These are phyloP conservation scores for Termitomyces sp. DNA, from an alignment of 768 basidiomycete genomes.

Conservation along the genomic window DNA sequence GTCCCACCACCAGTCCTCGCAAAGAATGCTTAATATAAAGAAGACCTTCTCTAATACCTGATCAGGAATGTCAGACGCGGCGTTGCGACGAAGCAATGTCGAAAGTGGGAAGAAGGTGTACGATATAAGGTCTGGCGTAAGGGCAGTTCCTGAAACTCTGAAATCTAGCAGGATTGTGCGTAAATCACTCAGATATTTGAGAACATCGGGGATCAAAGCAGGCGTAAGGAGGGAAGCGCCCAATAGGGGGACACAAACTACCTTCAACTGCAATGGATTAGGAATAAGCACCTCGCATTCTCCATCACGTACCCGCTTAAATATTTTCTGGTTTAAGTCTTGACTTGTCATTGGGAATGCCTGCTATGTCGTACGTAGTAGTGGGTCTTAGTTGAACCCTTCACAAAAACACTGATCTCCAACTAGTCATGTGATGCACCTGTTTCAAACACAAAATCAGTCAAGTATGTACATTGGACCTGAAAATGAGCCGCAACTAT, in stretches of 20 bases:
- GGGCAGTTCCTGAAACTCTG: slow-evolving; percentile 27
- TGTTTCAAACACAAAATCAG: too few species aligned
- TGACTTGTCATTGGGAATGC: slow-evolving; percentile 13
- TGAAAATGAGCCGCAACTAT: too few species aligned
- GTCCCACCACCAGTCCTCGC: slow-evolving; percentile 81
- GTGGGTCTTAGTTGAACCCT: neutral
- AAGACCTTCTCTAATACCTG: slow-evolving; percentile 76
- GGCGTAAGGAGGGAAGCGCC: slow-evolving; percentile 62
- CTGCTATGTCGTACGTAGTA: too few species aligned
- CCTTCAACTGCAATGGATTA: slow-evolving; percentile 48
- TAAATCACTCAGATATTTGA: slow-evolving; percentile 52
- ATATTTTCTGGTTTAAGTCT: slow-evolving; percentile 24
- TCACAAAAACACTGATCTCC: too few species aligned
- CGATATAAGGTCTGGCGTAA: slow-evolving; percentile 61
- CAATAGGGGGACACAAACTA: slow-evolving; percentile 77
- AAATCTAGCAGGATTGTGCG: slow-evolving; percentile 40
- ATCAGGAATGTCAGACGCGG: slow-evolving; percentile 65
- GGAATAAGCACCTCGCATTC: neutral
- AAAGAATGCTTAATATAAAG: slow-evolving; percentile 49
- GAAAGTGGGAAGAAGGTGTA: slow-evolving; percentile 90
- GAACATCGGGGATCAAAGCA: slow-evolving; percentile 38
- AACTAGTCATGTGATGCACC: too few species aligned
- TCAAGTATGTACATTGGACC: too few species aligned
- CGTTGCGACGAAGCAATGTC: slow-evolving; percentile 74
- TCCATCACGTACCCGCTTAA: slow-evolving; percentile 29